Base-by-base conservation (phyloP, 2,329 filamentous ascomycete genomes). In the Fusarium albidum region DNA sequence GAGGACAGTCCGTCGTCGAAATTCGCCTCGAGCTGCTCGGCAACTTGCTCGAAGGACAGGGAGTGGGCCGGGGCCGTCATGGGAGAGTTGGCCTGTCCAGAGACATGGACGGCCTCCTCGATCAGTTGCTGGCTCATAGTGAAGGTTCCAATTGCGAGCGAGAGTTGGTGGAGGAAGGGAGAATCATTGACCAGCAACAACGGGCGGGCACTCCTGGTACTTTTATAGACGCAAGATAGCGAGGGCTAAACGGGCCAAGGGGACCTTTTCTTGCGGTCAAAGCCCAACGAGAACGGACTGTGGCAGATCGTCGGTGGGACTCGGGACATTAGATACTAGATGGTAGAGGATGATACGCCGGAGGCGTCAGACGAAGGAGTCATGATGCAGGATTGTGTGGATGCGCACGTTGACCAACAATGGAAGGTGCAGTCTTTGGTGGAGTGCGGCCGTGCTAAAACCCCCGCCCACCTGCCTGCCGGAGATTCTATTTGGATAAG, bases 51-150 rank as follows among this genome's bases (percentile, higher is more conserved):
- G 37, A 27, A 56, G 3, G 52, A 50, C 1, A 66, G 57, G 12
- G 61, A 17, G 45, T 66, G 64, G 28, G 59, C 61, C n/a, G 64
- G 64, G 21, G 55, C 64, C 13, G 61, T 38, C 61, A 65, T 61
- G n/a, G 61, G 61, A 14, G 37, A 33, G 40, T 66, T 65, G 47
- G 64, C 54, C 48, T 65, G 61, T 6, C 61, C 64, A 5, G 59
- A 66, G 35, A 66, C 53, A 21, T 67, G 61, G 28, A 21, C 35
- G 2, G 45, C 10, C 33, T 61, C 55, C 31, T 60, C 49, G 1
- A 49, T 41, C 12, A 55, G 21, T 14, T 52, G 49, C 27, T 66
- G 44, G 14, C 50, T 49, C 60, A 62, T 66, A 26, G 26, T 46
- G 45, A 25, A 10, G 10, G 14, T 10, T 39, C 17, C 38, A 43